A percentile compares a stretch with the other conserved stretches of the same genome.
Evolutionary conservation across 2,329 filamentous ascomycete genomes (phyloP).

Genomic region (Aspergillus novoparasiticus): DNA sequence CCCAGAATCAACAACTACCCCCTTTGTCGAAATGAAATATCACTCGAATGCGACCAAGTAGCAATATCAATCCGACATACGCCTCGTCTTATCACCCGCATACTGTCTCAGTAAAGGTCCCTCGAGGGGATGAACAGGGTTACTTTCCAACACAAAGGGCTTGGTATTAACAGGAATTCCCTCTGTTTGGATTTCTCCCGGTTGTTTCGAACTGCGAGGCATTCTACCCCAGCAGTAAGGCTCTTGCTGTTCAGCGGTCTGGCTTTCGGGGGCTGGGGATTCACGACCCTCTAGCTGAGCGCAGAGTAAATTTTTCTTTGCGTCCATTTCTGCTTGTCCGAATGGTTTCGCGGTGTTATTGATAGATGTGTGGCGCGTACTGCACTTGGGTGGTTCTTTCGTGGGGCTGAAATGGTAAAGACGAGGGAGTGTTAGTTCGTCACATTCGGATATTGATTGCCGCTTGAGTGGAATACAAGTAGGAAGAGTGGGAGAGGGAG

Average conservation of each 20-base stretch:
- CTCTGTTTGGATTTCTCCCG: too few species aligned
- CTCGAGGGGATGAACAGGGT: slow-evolving; percentile 4
- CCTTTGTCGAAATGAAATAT: neutral
- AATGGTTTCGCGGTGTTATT: neutral
- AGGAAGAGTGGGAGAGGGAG: too few species aligned
- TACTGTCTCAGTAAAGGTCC: neutral
- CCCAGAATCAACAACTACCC: neutral
- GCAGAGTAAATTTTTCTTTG: neutral
- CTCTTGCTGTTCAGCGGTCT: neutral
- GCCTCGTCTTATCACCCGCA: slow-evolving; percentile 3
- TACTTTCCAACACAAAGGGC: slow-evolving; percentile 2
- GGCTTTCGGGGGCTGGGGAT: neutral
- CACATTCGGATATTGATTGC: too few species aligned
- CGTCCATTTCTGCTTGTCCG: neutral
- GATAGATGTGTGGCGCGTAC: too few species aligned
- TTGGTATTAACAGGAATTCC: neutral
- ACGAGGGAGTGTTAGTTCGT: too few species aligned
- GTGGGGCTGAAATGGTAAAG: too few species aligned
- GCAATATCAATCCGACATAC: neutral
- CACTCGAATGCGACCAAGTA: neutral
- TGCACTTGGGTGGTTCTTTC: too few species aligned
- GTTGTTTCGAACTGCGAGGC: neutral
- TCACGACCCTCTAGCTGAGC: neutral
- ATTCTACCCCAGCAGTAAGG: neutral
- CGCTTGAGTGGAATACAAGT: too few species aligned